Evolutionary conservation across 2,329 filamentous ascomycete genomes (phyloP), one percentile per base, ranked within the genome.

Genomic region (Trichophyton schoenleinii): DNA sequence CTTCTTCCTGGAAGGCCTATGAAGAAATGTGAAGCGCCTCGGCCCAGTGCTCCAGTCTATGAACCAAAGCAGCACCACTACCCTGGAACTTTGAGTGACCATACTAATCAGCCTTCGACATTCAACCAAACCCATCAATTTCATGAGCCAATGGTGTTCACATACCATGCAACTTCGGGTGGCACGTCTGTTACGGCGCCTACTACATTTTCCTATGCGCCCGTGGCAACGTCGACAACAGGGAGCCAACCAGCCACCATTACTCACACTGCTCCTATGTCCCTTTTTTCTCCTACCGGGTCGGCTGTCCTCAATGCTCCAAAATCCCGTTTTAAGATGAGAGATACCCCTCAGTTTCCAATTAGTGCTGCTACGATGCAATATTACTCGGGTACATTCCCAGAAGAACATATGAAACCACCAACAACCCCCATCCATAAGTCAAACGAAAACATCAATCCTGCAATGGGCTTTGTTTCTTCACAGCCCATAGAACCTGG

Each of bases 1-100:
- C 52, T 67, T n/a, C 63, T 69, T 3, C 68, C 68, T 41, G 67
- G 68, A 36, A 61, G 63, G 11, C 31, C 31, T 8, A n/a, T 55
- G 28, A 53, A 28, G 18, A 52, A 52, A 53, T 20, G 25, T n/a
- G 38, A 59, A 36, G 3, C 46, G 6, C 11, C 22, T 13, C 34
- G 25, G 52, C 52, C 52, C 11, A 53, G n/a, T 18, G 22, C 22
- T 34, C 28, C 20, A n/a, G 15, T 6, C 3, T 55, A 52, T 28
- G 20, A 52, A 15, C 52, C 25, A 55, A 36, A 36, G 11, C 13
- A 20, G 28, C 31, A 55, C 3, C 3, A 15, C 9, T 22, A 31
- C 15, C 9, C 20, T 28, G 11, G 20, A 9, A 15, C 20, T 25
- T 52, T 13, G 8, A 25, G 9, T 8, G 8, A 11, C 20, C 2